These are phyloP conservation scores for Harringtonia lauricola DNA, from an alignment of 2,329 filamentous ascomycete species.

Conservation along the genomic window DNA sequence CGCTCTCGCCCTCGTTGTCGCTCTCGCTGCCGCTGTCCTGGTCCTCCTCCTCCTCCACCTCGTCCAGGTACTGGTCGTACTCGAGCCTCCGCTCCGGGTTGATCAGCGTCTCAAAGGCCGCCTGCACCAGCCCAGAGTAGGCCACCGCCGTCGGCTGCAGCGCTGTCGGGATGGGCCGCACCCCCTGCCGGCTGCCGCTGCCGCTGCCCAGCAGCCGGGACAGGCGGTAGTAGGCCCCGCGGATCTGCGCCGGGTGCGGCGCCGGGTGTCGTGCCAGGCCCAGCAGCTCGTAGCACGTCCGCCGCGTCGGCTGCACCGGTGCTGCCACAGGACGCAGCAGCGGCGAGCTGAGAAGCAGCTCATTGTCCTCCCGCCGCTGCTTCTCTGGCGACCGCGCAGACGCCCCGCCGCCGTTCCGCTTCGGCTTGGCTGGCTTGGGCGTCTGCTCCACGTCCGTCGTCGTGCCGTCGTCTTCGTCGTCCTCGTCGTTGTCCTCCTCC, in stretches of 20 bases:
- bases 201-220: constrained; percentile 33
- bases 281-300: constrained; percentile 33
- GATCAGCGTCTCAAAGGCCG: constrained; percentile 36
- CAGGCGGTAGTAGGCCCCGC: constrained; percentile 32
- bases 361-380: not conserved
- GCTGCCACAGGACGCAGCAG: not conserved
- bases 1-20: constrained; percentile 11
- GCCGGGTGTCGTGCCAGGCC: constrained; percentile 24
- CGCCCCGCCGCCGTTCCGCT: not conserved
- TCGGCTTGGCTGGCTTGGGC: not conserved
- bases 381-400: not conserved
- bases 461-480: constrained; percentile 7
- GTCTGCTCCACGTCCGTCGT: not conserved
- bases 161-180: constrained; percentile 21
- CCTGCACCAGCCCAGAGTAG: constrained; percentile 29
- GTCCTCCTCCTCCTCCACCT: constrained; percentile 14
- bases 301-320: constrained; percentile 2
- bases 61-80: constrained; percentile 23
- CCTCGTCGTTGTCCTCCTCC: constrained; percentile 14
- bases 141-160: constrained; percentile 25
- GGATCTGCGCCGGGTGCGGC: constrained; percentile 24
- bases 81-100: constrained; percentile 28
- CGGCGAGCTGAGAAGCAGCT: not conserved
- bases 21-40: constrained; percentile 5
- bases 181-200: constrained; percentile 15